Conservation (phyloP, 805 yeast genomes). For the Candida rishiriensis region DNA sequence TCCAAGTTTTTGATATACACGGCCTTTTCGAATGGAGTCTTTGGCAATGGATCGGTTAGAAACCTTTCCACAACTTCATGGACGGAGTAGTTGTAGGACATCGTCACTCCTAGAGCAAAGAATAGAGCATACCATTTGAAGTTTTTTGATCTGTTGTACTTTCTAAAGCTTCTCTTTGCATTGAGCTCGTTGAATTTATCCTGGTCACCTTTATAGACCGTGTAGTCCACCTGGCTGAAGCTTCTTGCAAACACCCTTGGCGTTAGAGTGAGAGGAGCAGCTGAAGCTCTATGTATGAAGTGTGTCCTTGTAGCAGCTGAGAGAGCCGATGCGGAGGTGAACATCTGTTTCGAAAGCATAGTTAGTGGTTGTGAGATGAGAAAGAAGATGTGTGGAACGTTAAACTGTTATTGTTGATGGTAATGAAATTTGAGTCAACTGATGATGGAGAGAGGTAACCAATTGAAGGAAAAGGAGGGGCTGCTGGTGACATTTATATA, state of each 20-base stretch:
- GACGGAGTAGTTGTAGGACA: constrained; percentile 25
- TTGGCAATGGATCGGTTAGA: constrained; percentile 17
- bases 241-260: background rate
- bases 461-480: background rate
- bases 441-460: too few species aligned
- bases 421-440: too few species aligned
- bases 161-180: constrained; percentile 6
- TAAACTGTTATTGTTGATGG: too few species aligned
- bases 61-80: constrained; percentile 23
- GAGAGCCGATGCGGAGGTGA: too few species aligned
- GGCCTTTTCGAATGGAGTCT: constrained; percentile 18
- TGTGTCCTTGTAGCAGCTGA: too few species aligned
- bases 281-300: too few species aligned
- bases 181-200: constrained; percentile 7
- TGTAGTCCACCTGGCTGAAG: constrained; percentile 13
- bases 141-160: constrained; percentile 9
- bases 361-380: too few species aligned
- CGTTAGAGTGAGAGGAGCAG: too few species aligned
- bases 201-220: constrained; percentile 9
- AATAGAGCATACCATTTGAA: constrained; percentile 12
- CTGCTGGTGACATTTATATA: background rate
- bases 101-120: constrained; percentile 22
- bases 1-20: constrained; percentile 35
- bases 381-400: too few species aligned
- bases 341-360: too few species aligned